Evolutionary conservation across 129 eudicot species (phyloP).

Genomic region (Artemisia argyi): DNA sequence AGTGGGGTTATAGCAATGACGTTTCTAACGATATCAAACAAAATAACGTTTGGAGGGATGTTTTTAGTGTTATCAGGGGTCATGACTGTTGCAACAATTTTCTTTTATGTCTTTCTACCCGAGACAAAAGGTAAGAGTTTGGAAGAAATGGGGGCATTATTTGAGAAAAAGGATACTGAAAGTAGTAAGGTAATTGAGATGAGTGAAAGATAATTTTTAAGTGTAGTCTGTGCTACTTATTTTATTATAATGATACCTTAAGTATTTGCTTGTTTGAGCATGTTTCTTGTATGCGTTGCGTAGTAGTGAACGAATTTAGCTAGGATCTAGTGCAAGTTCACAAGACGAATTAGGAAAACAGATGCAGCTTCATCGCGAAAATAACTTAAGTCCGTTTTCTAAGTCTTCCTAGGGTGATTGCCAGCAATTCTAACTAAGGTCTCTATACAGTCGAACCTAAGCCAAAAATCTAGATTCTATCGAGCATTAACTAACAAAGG

Average conservation of each 20-base stretch:
- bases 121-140: conserved; percentile 84
- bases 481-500: no score
- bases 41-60: conserved; percentile 41
- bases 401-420: no score
- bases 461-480: no score
- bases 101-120: conserved; percentile 59
- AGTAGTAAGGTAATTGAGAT: conserved; percentile 33
- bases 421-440: no score
- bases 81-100: conserved; percentile 52
- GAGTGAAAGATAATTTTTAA: conserved; percentile 12
- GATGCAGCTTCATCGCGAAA: no score
- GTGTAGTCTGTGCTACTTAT: conserved; percentile 3
- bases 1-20: conserved; percentile 7
- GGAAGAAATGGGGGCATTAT: conserved; percentile 68
- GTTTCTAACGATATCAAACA: conserved; percentile 33
- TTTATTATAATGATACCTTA: not conserved
- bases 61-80: conserved; percentile 61
- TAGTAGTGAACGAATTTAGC: no score
- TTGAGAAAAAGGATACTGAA: conserved; percentile 48
- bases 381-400: no score
- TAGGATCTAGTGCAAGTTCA: no score
- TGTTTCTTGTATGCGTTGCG: no score
- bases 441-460: no score
- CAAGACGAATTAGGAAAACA: no score
- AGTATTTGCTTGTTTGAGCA: no score